Percentiles rank a stretch among this genome's conserved stretches.
phyloP scores from a whole-genome alignment of 1,284 basidiomycete species.

The Irpex sp. region DNA sequence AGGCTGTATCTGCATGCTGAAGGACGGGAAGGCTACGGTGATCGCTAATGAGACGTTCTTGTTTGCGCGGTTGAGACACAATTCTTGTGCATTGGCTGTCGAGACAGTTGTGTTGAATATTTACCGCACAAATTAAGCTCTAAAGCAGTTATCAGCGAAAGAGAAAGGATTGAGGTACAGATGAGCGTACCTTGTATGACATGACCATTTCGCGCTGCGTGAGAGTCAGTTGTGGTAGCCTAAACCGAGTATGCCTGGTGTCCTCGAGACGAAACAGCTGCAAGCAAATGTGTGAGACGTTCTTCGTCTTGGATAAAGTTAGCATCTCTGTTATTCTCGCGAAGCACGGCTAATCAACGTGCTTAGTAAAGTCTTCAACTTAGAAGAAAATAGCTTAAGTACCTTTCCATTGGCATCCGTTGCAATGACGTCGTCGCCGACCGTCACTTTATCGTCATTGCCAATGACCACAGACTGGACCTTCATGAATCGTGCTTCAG shows the following conservation, averaged over 20 bases:
- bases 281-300: not conserved
- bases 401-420: not conserved
- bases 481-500: not conserved
- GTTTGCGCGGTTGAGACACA: not conserved
- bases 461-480: not conserved
- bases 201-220: not conserved
- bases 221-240: not conserved
- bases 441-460: not conserved
- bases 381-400: no score
- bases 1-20: not conserved
- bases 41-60: not conserved
- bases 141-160: not conserved
- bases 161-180: no score
- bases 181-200: not conserved
- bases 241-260: not conserved
- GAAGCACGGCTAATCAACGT: not conserved
- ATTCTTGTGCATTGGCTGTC: not conserved
- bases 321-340: not conserved
- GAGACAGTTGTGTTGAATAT: not conserved
- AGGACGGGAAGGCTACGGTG: not conserved
- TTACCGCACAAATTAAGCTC: not conserved
- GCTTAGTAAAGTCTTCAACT: no score
- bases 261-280: not conserved
- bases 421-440: not conserved
- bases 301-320: not conserved